These are phyloP conservation scores for Aureobasidium subglaciale DNA, from an alignment of 2,329 filamentous ascomycete genomes.

Conservation along the genomic window DNA sequence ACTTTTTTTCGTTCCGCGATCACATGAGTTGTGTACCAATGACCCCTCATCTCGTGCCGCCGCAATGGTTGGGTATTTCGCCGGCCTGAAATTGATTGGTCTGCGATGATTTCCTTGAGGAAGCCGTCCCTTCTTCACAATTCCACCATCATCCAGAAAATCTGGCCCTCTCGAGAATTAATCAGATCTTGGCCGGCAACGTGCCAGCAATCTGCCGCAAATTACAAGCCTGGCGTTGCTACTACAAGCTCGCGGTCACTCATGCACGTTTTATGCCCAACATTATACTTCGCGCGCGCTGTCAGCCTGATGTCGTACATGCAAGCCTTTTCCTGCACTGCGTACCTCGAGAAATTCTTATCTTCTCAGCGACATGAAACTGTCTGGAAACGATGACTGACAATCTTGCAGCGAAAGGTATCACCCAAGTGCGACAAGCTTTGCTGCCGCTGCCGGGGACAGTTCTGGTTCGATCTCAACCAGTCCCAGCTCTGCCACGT, in stretches of 20 bases:
- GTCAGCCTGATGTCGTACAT: conserved; percentile 19
- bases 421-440: conserved; percentile 35
- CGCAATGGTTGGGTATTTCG: not conserved
- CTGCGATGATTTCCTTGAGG: conserved; percentile 21
- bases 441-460: conserved; percentile 48
- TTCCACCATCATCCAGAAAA: not conserved
- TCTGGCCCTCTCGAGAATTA: not conserved
- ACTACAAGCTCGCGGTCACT: conserved; percentile 5
- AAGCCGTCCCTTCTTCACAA: conserved; percentile 16
- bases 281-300: conserved; percentile 12
- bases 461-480: conserved; percentile 48
- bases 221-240: conserved; percentile 4
- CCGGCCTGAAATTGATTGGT: conserved; percentile 7
- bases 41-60: conserved; percentile 10
- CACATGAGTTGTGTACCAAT: conserved; percentile 10
- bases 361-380: conserved; percentile 11
- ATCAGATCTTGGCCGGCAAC: conserved; percentile 1
- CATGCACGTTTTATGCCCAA: conserved; percentile 12
- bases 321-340: conserved; percentile 14
- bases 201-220: conserved; percentile 13
- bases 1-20: not conserved
- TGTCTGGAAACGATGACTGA: conserved; percentile 17
- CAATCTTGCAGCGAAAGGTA: conserved; percentile 36
- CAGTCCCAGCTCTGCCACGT: conserved; percentile 45
- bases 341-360: conserved; percentile 11